Evolutionary conservation across 345 rosid species (phyloP), one percentile per base, ranked within the genome.

Genomic region (Turritis glabra): DNA sequence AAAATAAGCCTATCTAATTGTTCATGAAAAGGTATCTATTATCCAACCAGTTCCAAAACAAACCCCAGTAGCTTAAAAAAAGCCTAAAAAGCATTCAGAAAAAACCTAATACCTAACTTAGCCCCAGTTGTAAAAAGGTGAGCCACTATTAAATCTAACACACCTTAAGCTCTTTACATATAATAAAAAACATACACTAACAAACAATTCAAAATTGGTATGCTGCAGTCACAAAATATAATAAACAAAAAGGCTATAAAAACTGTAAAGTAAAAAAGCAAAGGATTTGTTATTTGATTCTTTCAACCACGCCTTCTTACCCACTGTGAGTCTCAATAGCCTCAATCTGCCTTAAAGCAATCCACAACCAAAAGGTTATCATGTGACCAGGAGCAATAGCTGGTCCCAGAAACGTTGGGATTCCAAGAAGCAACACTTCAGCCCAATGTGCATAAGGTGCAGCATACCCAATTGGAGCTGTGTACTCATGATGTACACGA

Each of bases 301-400:
- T 33, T 40, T 63, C 0, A 6, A 40, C 50, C 64, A 64, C 56
- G 72, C 65, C 11, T 25, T 9, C 89, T 58, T 87, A 94, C 98
- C 98, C 98, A 50, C 98, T 88, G 84, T 94, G 98, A 29, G 98
- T 90, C 73, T 91, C 97, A 44, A 94, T 87, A 1, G 99, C 97
- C 79, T 95, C 97, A 30, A 90, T 71, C 83, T 91, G 96, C 78
- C 99, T 83, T 71, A 90, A 81, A 83, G 84, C 93, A 30, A 95
- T 87, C 97, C 99, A 92, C 40, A 86, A 67, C 97, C 97, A 94
- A 72, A 94, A 88, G 19, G 98, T 94, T 51, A 88, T 79, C 84
- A 94, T 87, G 77, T 94, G 98, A n/a, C 97, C 93, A 47, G 99
- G 97, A 84, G 56, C 97, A 68, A 95, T 80, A 2, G 99, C 97